Evolutionary conservation across 2,329 filamentous ascomycete species (phyloP), one percentile per base, ranked within the genome.

Genomic region (Conoideocrella luteorostrata): DNA sequence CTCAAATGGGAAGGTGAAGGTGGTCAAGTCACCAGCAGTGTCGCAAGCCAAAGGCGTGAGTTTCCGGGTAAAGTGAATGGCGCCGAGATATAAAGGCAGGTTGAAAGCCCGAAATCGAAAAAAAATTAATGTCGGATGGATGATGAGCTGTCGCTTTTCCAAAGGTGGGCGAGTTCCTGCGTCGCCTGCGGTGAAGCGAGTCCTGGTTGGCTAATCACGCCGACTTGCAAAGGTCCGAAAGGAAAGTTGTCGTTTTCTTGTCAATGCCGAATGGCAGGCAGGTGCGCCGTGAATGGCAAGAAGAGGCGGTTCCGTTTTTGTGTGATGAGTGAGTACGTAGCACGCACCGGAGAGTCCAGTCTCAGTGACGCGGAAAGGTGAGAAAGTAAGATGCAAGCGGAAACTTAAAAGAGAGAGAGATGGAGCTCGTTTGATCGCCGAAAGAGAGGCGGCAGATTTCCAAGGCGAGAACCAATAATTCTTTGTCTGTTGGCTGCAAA

Each of bases 1-100:
- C 48, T 44, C 10, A 45, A 49, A 43, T n/a, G 23, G 50, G 50
- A 49, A 52, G 50, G 50, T 51, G 47, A n/a, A n/a, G n/a, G n/a
- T n/a, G n/a, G n/a, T n/a, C n/a, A n/a, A n/a, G n/a, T n/a, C n/a
- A n/a, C n/a, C n/a, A n/a, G n/a, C n/a, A n/a, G n/a, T n/a, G 33
- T 39, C 29, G 36, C 18, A 17, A 13, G 26, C 26, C 4, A 4
- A 6, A 22, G 26, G 42, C 22, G 15, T 21, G n/a, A 32, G 28
- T 28, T 10, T 35, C 13, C 26, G 43, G 36, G 40, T 23, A 22
- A 28, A 36, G 18, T 26, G 30, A 44, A 36, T 34, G 20, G 5
- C 22, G 28, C 29, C 34, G 28, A 32, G 30, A 39, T 36, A 34
- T 23, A 39, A 23, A 30, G 10, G 3, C 23, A 11, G 29, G n/a